Evolutionary conservation across 768 basidiomycete species (phyloP).

Genomic region (Lentinula lateritia): DNA sequence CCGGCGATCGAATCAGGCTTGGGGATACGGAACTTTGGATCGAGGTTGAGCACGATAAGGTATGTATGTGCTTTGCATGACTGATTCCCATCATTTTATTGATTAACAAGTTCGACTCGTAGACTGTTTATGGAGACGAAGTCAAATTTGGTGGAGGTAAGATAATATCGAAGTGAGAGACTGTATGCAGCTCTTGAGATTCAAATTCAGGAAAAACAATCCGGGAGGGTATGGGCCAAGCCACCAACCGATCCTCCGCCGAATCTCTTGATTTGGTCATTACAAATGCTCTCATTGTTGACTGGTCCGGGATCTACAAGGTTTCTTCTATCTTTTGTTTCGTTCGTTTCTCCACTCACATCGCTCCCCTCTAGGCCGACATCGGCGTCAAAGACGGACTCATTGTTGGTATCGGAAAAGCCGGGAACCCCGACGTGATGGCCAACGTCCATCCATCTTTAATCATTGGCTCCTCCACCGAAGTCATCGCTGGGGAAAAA

Average conservation of each 20-base stretch:
- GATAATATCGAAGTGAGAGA: conserved; percentile 2
- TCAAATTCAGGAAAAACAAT: conserved; percentile 71
- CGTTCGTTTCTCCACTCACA: background rate
- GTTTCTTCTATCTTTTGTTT: conserved; percentile 25
- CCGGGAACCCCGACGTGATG: conserved; percentile 95
- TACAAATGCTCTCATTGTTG: conserved; percentile 90
- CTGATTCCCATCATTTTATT: background rate
- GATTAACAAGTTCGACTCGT: background rate
- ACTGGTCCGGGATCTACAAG: conserved; percentile 96
- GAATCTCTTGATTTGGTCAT: conserved; percentile 88
- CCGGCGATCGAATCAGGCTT: conserved; percentile 81
- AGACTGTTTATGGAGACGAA: conserved; percentile 93
- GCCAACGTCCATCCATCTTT: conserved; percentile 65
- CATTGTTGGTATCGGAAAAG: conserved; percentile 92
- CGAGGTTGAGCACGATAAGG: conserved; percentile 83
- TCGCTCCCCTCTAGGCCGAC: conserved; percentile 60
- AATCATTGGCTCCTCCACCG: conserved; percentile 85
- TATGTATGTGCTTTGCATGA: conserved; percentile 19
- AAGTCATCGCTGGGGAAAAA: conserved; percentile 94
- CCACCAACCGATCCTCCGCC: conserved; percentile 58
- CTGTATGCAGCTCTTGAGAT: background rate
- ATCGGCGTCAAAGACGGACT: conserved; percentile 83
- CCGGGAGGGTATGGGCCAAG: conserved; percentile 96
- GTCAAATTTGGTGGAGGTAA: conserved; percentile 95
- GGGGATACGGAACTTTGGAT: conserved; percentile 92